phyloP scores from a whole-genome alignment of 305 asterid genomes.

The Rubia tinctorum region DNA sequence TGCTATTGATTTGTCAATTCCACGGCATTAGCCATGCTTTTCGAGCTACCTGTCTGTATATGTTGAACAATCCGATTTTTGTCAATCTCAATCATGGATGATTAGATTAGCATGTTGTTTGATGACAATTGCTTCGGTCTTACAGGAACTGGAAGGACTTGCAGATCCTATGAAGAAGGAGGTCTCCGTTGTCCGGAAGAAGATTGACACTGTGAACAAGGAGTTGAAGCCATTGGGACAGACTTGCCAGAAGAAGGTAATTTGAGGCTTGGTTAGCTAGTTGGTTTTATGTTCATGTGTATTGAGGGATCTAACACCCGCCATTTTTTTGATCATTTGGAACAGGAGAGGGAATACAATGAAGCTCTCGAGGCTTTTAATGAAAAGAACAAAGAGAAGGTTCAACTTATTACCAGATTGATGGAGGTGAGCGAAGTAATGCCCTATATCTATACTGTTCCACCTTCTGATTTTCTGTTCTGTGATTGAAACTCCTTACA shows the following conservation, averaged over 20 bases:
- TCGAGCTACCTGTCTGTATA: background rate
- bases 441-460: background rate
- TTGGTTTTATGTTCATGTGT: background rate
- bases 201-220: slow-evolving; percentile 76
- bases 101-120: background rate
- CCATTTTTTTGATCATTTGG: slow-evolving; percentile 14
- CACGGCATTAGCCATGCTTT: background rate
- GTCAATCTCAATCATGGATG: background rate
- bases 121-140: background rate
- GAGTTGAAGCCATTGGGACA: slow-evolving; percentile 90
- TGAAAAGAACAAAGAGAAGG: slow-evolving; percentile 94
- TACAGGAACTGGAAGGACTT: slow-evolving; percentile 79
- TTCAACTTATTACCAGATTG: slow-evolving; percentile 88
- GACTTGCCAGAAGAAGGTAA: slow-evolving; percentile 96
- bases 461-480: background rate
- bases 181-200: slow-evolving; percentile 72
- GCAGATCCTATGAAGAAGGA: slow-evolving; percentile 96
- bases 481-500: too few species aligned
- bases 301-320: background rate
- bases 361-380: slow-evolving; percentile 95
- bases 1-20: background rate
- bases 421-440: slow-evolving; percentile 75
- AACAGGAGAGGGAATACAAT: slow-evolving; percentile 91
- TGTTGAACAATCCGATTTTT: background rate
- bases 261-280: background rate